Base-by-base conservation (phyloP, 23 red algal species). In the Gracilariopsis chorda region DNA sequence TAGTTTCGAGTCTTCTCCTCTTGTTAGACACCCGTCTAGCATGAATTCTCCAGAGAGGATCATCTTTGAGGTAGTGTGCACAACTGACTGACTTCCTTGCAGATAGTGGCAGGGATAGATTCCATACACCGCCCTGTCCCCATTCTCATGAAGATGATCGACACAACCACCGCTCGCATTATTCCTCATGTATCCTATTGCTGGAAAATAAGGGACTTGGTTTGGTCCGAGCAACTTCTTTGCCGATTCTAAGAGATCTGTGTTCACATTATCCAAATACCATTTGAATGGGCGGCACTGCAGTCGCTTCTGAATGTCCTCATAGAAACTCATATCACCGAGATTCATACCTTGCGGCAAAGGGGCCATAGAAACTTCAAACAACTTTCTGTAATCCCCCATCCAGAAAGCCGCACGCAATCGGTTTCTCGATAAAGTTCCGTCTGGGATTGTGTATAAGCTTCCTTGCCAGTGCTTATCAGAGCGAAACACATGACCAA, bases 401-500 rank as follows among this genome's bases (percentile, higher is more conserved):
- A 91, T 91, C 87, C 87, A 91, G 34, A 80, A 80, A 11, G 71
- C 43, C 13, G 87, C 87, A 9, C 87, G 87, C 30, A 56, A 30
- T 51, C 57, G 51, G 72, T 91, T 91, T 20, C 74, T 48, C 33
- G 52, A n/a, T 28, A 91, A 69, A 7, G 57, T 58, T 47, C 75
- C 87, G 7, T 72, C 87, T 1, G 87, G 87, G 25, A 91, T 72
- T 40, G 75, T 79, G 87, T 91, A 91, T 13, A 91, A 49, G n/a
- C 75, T 70, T 40, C 87, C 87, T 72, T 91, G 42, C 87, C 87
- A 91, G 75, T 91, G 48, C 39, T 79, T 51, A 23, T 48, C 27
- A 35, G 87, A 91, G 39, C 87, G 87, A 57, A 91, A 91, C 21
- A 91, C 75, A 91, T 91, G 87, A 16, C 87, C 87, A 49, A 91